Evolutionary conservation across 192 early-diverging fungal genomes (phyloP), one percentile per base, ranked within the genome.

Genomic region (Spizellomyces punctatus): DNA sequence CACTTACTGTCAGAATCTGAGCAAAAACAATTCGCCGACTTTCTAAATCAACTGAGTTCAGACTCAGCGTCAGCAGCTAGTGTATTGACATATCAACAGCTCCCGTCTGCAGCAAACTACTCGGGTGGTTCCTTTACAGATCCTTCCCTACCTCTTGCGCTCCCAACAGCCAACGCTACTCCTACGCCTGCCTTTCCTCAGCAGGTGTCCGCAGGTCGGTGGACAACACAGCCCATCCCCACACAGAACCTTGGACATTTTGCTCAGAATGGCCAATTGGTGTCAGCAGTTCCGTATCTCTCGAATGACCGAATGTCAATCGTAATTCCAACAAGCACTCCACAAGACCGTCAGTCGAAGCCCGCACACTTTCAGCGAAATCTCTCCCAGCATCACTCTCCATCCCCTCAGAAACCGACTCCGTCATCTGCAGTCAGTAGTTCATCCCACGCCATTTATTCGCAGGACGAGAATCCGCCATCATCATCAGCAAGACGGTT

Each of bases 1-100:
- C 71, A 72, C 45, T 41, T 72, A 10, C 42, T 72, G 48, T 72
- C 71, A 16, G 61, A 63, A n/a, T 6, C 46, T n/a, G 71, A 72
- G 50, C 71, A 64, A 45, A 21, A 19, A n/a, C 50, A 63, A 52
- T 72, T 72, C 56, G 71, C 71, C 16, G 62, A 72, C 42, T 72
- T 72, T 22, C 55, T 72, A 0, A 57, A 67, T 27, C 43, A 44
- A 65, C 64, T 49, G 16, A 48, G 59, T 41, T n/a, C 50, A n/a
- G 50, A 54, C 17, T 19, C 50, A 54, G 50, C 12, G 14, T 54
- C 50, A 19, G 50, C 1, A 36, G 27, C 27, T 36, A 36, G 27
- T 36, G 27, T 36, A 36, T 3, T 36, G 27, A 36, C 27, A 36
- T 36, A 36, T 36, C 27, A 36, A 36, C 27, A 36, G 27, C 27